Base-by-base conservation (phyloP, 495 filamentous ascomycete genomes). In the Neurospora tetraspora region DNA sequence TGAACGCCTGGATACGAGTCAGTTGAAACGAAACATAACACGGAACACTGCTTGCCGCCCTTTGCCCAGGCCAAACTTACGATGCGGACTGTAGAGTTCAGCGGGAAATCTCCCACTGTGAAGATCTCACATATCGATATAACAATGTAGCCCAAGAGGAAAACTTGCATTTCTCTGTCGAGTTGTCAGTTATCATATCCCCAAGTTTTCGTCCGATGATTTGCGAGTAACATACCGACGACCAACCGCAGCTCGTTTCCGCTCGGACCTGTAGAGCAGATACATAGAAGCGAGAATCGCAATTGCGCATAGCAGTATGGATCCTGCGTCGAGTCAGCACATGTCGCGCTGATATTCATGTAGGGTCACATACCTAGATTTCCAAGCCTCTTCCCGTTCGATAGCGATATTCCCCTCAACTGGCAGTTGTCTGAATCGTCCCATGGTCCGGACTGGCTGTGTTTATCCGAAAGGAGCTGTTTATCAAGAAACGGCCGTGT, bases 91-190 rank as follows among this genome's bases (percentile, higher is more conserved):
- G 80, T 87, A 42, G 82, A 82, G 69, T 85, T 79, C 23, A 98
- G 81, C 8, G 94, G 94, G 79, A 99, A 94, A 69, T 91, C 91
- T 72, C 96, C 96, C 36, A 98, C 89, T 2, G 93, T 93, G 82
- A 99, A 97, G 76, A 99, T 97, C 79, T 99, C 96, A 80, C 93
- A 96, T 76, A 99, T 93, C 78, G 91, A 89, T 73, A 98, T 89
- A 39, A 99, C 83, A 61, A 97, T 92, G 77, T 93, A 99, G 43
- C 92, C 91, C 23, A 93, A 53, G 31, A 99, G 85, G 82, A 98
- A 97, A 45, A 97, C 79, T 87, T 99, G 96, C 84, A 98, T 98
- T 78, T 99, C 96, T 80, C 96, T 98, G 76, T 75, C 78, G 70
- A 12, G 39, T 37, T 7, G 73, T 84, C 76, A 84, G 80, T 65